These are phyloP conservation scores for Cajanus cajan DNA, from an alignment of 306 rosid species.

Conservation along the genomic window DNA sequence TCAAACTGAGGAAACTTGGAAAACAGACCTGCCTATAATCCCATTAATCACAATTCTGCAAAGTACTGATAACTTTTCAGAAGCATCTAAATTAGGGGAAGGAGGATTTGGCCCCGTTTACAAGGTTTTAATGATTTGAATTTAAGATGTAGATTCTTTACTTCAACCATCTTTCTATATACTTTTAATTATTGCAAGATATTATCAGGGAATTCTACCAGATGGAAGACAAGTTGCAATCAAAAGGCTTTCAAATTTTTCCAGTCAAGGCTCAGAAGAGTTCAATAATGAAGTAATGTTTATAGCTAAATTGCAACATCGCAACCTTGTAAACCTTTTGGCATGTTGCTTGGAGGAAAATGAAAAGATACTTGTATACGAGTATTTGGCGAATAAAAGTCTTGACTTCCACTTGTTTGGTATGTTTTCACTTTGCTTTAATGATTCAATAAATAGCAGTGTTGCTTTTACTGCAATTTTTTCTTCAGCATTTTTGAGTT, in stretches of 20 bases:
- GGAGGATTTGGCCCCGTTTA: too few relatives aligned
- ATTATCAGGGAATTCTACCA: slow-evolving; percentile 43
- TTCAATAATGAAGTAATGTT: neutral
- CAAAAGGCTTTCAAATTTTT: slow-evolving; percentile 50
- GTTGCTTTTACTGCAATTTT: neutral
- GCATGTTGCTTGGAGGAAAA: neutral
- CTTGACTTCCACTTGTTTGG: neutral
- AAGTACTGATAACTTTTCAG: neutral
- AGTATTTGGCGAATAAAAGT: neutral
- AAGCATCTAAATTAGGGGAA: neutral
- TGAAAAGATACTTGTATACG: neutral
- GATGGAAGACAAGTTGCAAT: slow-evolving; percentile 48
- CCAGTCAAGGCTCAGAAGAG: slow-evolving; percentile 45
- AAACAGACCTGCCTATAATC: neutral
- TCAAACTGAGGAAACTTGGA: neutral
- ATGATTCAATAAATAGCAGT: neutral
- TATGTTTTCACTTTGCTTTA: neutral
- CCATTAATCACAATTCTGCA: neutral
- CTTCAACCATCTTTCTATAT: neutral
- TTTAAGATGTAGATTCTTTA: neutral
- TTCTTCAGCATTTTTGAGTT: neutral
- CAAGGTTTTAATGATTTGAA: neutral
- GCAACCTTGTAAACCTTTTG: neutral
- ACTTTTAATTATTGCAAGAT: neutral
- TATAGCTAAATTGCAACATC: neutral